These are phyloP conservation scores for Aureobasidium melanogenum DNA, from an alignment of 2,329 filamentous ascomycete species.

Conservation along the genomic window DNA sequence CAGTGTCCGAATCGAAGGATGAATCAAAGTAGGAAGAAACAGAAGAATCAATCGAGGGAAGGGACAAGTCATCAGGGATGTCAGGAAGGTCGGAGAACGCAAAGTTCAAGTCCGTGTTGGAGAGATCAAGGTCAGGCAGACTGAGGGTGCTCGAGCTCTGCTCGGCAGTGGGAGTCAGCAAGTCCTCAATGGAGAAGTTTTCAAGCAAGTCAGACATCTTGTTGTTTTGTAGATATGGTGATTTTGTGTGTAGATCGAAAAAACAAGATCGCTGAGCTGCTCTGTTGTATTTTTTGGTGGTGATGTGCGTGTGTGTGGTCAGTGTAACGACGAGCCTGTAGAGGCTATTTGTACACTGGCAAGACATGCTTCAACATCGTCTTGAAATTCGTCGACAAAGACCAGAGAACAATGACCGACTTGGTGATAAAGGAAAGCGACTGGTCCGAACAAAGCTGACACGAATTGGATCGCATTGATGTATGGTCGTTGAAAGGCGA, in stretches of 20 bases:
- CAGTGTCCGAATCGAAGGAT: not conserved
- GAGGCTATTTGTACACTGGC: not conserved
- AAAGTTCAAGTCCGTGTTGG: not conserved
- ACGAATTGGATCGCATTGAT: not conserved
- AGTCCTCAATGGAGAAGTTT: not conserved
- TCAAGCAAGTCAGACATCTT: constrained; percentile 2
- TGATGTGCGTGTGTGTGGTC: not conserved
- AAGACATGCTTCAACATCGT: too few relatives aligned
- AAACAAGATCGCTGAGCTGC: not conserved
- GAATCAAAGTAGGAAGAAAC: not conserved
- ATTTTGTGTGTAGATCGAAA: not conserved
- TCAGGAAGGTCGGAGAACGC: not conserved
- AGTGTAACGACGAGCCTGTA: not conserved
- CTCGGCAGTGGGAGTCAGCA: not conserved
- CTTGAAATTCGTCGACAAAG: not conserved
- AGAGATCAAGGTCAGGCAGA: not conserved
- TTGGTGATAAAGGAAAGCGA: not conserved
- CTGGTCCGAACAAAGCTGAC: not conserved
- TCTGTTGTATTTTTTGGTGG: not conserved
- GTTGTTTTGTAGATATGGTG: not conserved
- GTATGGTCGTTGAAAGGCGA: not conserved
- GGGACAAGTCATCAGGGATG: not conserved
- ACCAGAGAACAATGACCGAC: not conserved
- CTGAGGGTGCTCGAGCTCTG: not conserved
- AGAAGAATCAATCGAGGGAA: not conserved